These are phyloP conservation scores for Penicillium diatomitis DNA, from an alignment of 495 filamentous ascomycete species.

Conservation along the genomic window DNA sequence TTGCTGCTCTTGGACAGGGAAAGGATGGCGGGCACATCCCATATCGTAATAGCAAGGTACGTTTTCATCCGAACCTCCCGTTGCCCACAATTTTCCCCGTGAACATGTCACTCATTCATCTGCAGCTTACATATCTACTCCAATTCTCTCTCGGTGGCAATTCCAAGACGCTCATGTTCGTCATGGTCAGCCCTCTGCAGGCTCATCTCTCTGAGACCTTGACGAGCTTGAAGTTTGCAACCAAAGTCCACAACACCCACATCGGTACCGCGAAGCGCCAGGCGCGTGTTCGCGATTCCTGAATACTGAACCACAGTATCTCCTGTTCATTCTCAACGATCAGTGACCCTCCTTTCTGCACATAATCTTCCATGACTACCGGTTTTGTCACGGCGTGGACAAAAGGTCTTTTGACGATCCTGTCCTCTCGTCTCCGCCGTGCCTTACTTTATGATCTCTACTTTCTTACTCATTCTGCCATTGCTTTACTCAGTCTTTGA, in stretches of 20 bases:
- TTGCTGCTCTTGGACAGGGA: conserved; percentile 79
- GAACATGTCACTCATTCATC: conserved; percentile 1
- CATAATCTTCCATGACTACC: conserved; percentile 11
- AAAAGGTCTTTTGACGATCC: conserved; percentile 24
- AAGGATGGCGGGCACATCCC: conserved; percentile 82
- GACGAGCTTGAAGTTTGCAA: conserved; percentile 92
- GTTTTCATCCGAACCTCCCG: conserved; percentile 4
- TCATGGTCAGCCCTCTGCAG: conserved; percentile 91
- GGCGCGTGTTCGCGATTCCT: conserved; percentile 48
- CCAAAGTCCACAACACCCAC: conserved; percentile 86
- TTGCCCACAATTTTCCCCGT: neutral
- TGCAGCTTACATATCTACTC: conserved; percentile 82
- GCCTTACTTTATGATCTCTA: conserved; percentile 12
- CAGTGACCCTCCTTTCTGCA: conserved; percentile 3
- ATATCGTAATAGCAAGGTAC: conserved; percentile 89
- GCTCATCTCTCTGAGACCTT: conserved; percentile 88
- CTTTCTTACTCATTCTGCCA: neutral
- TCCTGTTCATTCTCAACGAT: conserved; percentile 3
- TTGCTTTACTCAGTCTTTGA: neutral
- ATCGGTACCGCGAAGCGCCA: conserved; percentile 79
- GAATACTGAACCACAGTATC: conserved; percentile 19
- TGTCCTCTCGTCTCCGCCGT: conserved; percentile 25
- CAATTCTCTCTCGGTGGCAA: conserved; percentile 94
- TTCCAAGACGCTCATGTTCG: conserved; percentile 97
- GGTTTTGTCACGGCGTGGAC: conserved; percentile 4